Evolutionary conservation across 495 filamentous ascomycete genomes (phyloP).

Genomic region (Penicillium lagena): DNA sequence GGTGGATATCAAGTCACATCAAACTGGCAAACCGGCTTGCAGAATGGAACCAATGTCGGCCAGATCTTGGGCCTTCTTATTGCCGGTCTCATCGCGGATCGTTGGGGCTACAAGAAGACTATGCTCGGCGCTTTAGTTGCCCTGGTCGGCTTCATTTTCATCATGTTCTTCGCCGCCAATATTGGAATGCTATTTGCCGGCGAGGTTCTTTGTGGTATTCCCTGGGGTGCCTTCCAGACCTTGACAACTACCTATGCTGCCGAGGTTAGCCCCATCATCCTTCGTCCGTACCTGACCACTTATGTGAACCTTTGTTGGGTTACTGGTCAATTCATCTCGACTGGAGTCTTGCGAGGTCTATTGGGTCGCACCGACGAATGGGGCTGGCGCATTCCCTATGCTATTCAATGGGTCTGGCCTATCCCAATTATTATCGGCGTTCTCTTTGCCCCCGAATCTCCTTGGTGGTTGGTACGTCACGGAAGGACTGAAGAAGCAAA

Average conservation of each 20-base stretch:
- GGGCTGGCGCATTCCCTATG: constrained; percentile 32
- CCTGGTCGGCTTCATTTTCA: too few relatives aligned
- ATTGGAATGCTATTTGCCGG: too few relatives aligned
- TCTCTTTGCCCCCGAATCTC: constrained; percentile 42
- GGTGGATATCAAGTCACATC: constrained; percentile 58
- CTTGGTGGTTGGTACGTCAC: constrained; percentile 37
- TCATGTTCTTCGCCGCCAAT: too few relatives aligned
- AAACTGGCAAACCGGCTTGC: constrained; percentile 64
- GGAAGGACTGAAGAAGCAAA: constrained; percentile 36
- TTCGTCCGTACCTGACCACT: too few relatives aligned
- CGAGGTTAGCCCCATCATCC: too few relatives aligned
- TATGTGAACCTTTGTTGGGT: not conserved
- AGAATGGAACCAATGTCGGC: constrained; percentile 54
- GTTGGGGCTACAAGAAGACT: not conserved
- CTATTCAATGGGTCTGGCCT: constrained; percentile 28
- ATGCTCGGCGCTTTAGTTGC: too few relatives aligned
- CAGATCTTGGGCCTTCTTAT: constrained; percentile 66
- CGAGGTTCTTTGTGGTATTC: too few relatives aligned
- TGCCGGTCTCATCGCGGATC: constrained; percentile 64
- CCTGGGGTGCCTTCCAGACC: too few relatives aligned
- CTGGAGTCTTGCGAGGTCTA: constrained; percentile 32
- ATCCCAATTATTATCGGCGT: constrained; percentile 27
- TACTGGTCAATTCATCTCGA: constrained; percentile 32
- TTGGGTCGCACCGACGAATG: constrained; percentile 16
- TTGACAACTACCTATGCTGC: too few relatives aligned